Conservation (phyloP, 2,329 filamentous ascomycete genomes). For the Aspergillus flavus region DNA sequence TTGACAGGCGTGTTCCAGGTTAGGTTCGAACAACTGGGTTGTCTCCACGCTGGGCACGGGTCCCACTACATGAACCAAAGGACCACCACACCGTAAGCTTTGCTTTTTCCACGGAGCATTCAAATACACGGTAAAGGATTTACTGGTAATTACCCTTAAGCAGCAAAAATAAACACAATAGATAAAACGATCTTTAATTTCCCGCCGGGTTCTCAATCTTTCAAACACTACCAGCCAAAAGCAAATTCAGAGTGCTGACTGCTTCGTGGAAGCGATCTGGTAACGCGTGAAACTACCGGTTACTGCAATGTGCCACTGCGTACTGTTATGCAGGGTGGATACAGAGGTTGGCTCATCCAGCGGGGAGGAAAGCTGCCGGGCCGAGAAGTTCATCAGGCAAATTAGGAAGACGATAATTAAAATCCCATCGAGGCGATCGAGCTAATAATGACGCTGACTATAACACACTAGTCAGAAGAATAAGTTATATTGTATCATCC, state of each 20-base stretch:
- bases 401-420: not conserved
- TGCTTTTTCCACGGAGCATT: conserved; percentile 11
- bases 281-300: not conserved
- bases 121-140: not conserved
- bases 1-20: conserved; percentile 19
- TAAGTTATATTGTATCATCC: not conserved
- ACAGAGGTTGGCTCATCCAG: not conserved
- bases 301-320: not conserved
- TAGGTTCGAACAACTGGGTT: conserved; percentile 17
- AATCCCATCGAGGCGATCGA: not conserved
- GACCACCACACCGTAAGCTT: conserved; percentile 10
- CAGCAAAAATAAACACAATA: not conserved
- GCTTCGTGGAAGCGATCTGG: not conserved
- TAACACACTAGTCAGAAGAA: not conserved
- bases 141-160: not conserved
- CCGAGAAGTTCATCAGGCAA: not conserved
- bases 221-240: not conserved
- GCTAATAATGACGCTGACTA: conserved; percentile 1
- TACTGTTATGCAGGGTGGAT: conserved; percentile 3
- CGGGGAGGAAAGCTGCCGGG: not conserved
- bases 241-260: not conserved
- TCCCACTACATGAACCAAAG: conserved; percentile 18
- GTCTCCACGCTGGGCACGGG: conserved; percentile 21
- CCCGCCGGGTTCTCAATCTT: not conserved
- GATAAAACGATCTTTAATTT: too few relatives aligned